phyloP scores from a whole-genome alignment of 495 filamentous ascomycete genomes.

The Aspergillus taichungensis region DNA sequence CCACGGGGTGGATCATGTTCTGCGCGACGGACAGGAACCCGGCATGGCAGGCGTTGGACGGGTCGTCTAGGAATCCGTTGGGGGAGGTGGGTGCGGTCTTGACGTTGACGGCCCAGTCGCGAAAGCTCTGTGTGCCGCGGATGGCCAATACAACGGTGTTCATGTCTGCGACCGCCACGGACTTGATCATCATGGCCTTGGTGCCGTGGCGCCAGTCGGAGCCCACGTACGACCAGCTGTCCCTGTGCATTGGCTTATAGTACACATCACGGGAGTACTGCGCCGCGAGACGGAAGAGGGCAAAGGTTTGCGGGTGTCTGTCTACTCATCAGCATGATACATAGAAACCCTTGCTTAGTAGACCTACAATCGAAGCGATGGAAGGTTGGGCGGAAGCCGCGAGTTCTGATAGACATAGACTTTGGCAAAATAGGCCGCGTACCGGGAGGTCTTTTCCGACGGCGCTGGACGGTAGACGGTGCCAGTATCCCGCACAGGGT shows the following conservation, averaged over 20 bases:
- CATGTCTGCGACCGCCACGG: conserved; percentile 62
- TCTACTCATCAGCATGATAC: conserved; percentile 9
- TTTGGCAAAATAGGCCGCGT: conserved; percentile 59
- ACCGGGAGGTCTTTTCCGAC: no score
- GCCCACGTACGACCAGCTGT: conserved; percentile 55
- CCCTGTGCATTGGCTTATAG: conserved; percentile 46
- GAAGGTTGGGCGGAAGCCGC: conserved; percentile 55
- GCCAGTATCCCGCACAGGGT: conserved; percentile 11
- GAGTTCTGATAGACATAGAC: conserved; percentile 73
- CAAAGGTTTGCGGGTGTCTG: conserved; percentile 60
- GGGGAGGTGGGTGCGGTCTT: conserved; percentile 55
- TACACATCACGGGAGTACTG: conserved; percentile 67
- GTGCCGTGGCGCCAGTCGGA: conserved; percentile 63
- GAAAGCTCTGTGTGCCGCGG: conserved; percentile 65
- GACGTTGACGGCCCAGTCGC: conserved; percentile 80
- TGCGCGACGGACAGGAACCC: conserved; percentile 68
- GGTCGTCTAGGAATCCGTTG: conserved; percentile 62
- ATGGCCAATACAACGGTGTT: conserved; percentile 75
- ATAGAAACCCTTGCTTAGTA: no score
- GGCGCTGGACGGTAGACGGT: not conserved
- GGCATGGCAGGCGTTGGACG: conserved; percentile 64
- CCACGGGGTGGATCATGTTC: conserved; percentile 66
- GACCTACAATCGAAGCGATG: conserved; percentile 55
- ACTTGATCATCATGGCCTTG: conserved; percentile 79
- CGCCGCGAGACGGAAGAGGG: conserved; percentile 63